A percentile compares a stretch with the other conserved stretches of the same genome.
Evolutionary conservation across 1,284 basidiomycete species (phyloP).

Genomic region (Microbotryum saponariae): DNA sequence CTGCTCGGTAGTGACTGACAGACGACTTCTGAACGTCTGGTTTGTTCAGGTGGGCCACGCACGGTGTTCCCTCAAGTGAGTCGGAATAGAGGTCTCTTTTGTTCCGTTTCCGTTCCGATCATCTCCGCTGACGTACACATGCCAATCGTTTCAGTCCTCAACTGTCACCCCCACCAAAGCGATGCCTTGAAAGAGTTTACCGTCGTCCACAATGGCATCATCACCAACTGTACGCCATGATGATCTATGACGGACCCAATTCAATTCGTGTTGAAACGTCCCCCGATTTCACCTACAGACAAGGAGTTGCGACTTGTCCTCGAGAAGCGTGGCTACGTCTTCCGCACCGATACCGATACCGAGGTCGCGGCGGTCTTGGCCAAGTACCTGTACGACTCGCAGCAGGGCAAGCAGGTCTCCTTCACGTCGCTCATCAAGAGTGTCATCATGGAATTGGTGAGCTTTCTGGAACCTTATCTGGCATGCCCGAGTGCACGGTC

Average conservation of each 20-base stretch:
- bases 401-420: constrained; percentile 75
- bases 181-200: constrained; percentile 77
- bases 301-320: constrained; percentile 84
- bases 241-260: not conserved
- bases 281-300: constrained; percentile 34
- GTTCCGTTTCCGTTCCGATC: too few species aligned
- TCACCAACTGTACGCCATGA: constrained; percentile 67
- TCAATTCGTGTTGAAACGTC: not conserved
- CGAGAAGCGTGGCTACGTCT: constrained; percentile 90
- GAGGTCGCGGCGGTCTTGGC: constrained; percentile 93
- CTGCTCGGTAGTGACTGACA: not conserved
- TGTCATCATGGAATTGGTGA: constrained; percentile 82
- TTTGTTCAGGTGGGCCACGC: constrained; percentile 84
- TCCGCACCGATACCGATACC: constrained; percentile 95
- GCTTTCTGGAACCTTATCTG: constrained; percentile 23
- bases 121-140: not conserved
- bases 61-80: constrained; percentile 56
- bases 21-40: too few species aligned
- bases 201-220: constrained; percentile 98
- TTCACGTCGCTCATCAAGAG: constrained; percentile 93
- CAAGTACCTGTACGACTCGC: constrained; percentile 95
- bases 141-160: constrained; percentile 59
- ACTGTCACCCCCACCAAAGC: constrained; percentile 93
- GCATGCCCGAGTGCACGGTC: not conserved
- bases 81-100: too few species aligned